Base-by-base conservation (phyloP, 2,329 filamentous ascomycete genomes). In the Fusarium denticulatum region DNA sequence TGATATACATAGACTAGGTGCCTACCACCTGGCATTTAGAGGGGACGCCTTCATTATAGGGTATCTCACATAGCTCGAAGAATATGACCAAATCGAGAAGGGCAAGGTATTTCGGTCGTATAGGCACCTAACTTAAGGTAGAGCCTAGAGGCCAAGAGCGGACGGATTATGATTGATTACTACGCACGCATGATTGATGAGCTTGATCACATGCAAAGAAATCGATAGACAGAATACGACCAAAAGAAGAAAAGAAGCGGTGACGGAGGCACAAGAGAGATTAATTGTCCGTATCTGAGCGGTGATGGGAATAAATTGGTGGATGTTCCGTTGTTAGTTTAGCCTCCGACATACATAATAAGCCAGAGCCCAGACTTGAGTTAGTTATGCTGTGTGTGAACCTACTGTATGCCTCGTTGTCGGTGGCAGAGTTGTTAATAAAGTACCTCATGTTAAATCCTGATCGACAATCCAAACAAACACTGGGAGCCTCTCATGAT, bases 211-310 rank as follows among this genome's bases (percentile, higher is more conserved):
- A 71, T 71, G 69, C 46, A 58, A 60, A 67, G n/a, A 56, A 22
- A 37, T 20, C 40, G 18, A 22, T 15, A 45, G 18, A 40, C 14
- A 45, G n/a, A 30, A 39, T 60, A 61, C 42, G 32, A 28, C 39
- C 36, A 53, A 58, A 58, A 63, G 56, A 71, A 71, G 56, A 61
- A 52, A 71, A 71, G 50, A 67, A 67, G 69, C 69, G 69, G 69
- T 71, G 69, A 71, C 69, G 58, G 63, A 45, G 43, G 28, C 45
- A 45, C 20, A 43, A 37, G 43, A 67, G 30, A 67, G 45, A 62
- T 28, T 26, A 52, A 52, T 26, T 43, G n/a, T 28, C 53, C 46
- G 30, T 63, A 59, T 71, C 43, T 62, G 67, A 71, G 68, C 62
- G 69, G 57, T 52, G 53, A 61, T 71, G 66, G 42, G 42, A 60